Evolutionary conservation across 805 yeast genomes (phyloP), one percentile per base, ranked within the genome.

Genomic region (Kodamaea sagamina): DNA sequence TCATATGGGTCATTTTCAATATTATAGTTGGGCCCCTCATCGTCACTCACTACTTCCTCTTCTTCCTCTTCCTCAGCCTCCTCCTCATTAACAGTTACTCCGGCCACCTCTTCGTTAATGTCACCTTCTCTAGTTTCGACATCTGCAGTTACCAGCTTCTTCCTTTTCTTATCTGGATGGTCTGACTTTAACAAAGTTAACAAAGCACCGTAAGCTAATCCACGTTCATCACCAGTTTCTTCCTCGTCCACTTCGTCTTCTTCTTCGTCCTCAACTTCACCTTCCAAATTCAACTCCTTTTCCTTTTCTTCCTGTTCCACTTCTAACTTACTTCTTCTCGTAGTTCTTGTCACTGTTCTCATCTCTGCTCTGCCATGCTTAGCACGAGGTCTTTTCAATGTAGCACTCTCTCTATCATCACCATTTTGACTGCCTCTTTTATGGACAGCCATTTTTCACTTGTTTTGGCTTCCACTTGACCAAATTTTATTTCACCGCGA

Each of bases 1-100:
- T 86, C 86, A 53, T 86, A 89, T 0, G 95, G 87, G 63, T 92
- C 97, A 6, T 63, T 58, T 8, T 51, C 41, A 36, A 66, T 70
- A 4, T 62, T 71, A 12, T 66, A 73, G 36, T 63, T 61, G 17
- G 66, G 74, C 9, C 65, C 72, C 24, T 49, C 63, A 21, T 39
- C 55, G 2, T 32, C 59, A 4, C 43, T 59, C 4, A 43, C 60
- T 4, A 45, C 58, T 3, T 53, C 65, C 7, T 49, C 59, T 2
- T 55, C 61, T 12, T 55, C 62, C 6, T 54, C 60, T 0, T 50
- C 58, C 0, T 50, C 61, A 6, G 46, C 59, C 7, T 51, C 61
- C 2, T 44, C 52, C 8, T 50, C 54, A 6, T 16, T 18, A n/a
- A 34, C 43, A 10, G 12, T 15, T 11, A 25, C 47, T 10, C 43